Conservation (phyloP, 1,139 yeast species). For the Scheffersomyces cryptocercus region DNA sequence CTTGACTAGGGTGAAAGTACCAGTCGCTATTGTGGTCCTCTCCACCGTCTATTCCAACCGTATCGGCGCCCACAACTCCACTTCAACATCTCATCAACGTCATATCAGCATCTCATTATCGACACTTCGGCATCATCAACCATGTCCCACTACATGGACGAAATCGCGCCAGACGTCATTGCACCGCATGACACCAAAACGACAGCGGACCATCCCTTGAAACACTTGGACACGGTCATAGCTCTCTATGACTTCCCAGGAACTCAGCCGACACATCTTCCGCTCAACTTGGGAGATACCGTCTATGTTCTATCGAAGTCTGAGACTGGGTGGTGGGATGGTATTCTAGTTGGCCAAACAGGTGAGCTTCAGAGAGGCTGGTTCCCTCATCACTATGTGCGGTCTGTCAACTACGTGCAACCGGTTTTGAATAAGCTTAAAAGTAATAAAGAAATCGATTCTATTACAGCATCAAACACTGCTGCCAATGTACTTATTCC, state of each 20-base stretch:
- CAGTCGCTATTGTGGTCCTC: no score
- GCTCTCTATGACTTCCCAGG: conserved; percentile 55
- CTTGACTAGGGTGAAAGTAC: no score
- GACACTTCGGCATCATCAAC: no score
- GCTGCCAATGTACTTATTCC: conserved; percentile 53
- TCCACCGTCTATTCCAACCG: no score
- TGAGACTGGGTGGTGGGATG: conserved; percentile 79
- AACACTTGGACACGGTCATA: conserved; percentile 50
- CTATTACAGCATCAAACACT: conserved; percentile 51
- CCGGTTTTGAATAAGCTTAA: conserved; percentile 44
- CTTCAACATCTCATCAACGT: no score
- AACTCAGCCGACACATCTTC: conserved; percentile 46
- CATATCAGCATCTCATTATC: no score
- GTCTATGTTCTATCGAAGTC: conserved; percentile 53
- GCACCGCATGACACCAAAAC: conserved; percentile 28
- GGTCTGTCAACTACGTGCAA: conserved; percentile 49
- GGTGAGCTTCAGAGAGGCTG: conserved; percentile 64
- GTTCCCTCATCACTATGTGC: conserved; percentile 68
- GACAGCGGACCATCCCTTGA: conserved; percentile 26
- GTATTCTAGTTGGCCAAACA: conserved; percentile 44
- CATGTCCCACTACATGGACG: conserved; percentile 26
- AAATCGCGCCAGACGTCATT: conserved; percentile 42
- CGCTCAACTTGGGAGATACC: conserved; percentile 51
- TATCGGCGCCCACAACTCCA: no score
- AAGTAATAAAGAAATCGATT: conserved; percentile 43